Base-by-base conservation (phyloP, 306 rosid genomes). In the Spatholobus suberectus region DNA sequence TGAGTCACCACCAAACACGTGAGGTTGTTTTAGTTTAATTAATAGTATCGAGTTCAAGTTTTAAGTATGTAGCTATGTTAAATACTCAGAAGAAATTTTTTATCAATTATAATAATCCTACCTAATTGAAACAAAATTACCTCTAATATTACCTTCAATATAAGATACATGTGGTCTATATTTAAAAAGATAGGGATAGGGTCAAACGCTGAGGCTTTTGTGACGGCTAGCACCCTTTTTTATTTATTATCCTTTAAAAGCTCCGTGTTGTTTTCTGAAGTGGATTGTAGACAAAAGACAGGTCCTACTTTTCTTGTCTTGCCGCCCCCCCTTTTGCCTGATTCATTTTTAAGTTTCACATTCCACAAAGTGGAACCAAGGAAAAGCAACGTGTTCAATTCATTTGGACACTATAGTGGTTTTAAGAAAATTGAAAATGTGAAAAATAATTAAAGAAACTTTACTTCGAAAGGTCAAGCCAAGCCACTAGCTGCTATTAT, bases 311-410 rank as follows among this genome's bases (percentile, higher is more conserved):
- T 49, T 29, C 27, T 20, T 37, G 23, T 58, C 54, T 21, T 41
- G 74, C 71, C 75, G 32, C 57, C 70, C 15, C 15, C 14, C 1
- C 21, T 37, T 26, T 26, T 9, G 46, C 41, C 40, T 81, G 52
- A 54, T 24, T 55, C 5, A 21, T 20, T 58, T 23, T 58, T 12
- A 10, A 54, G 7, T 54, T 54, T 54, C 13, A 61, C 21, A 29
- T 66, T 15, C 11, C 17, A 26, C 0, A 18, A 20, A 55, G 15
- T 29, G 17, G 8, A 41, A 38, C 23, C 32, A 67, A 32, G 0
- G 5, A 37, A 13, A 49, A 27, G 1, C 4, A 61, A 84, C 77
- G 80, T 61, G 86, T 88, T 84, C 93, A 88, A 18, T 86, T 86
- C 87, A 90, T 74, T 17, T 82, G 63, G 93, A 82, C 91, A 76